Percentiles rank a stretch among this genome's conserved stretches.
Conservation (phyloP, 345 rosid species). For the Aurinia saxatilis region DNA sequence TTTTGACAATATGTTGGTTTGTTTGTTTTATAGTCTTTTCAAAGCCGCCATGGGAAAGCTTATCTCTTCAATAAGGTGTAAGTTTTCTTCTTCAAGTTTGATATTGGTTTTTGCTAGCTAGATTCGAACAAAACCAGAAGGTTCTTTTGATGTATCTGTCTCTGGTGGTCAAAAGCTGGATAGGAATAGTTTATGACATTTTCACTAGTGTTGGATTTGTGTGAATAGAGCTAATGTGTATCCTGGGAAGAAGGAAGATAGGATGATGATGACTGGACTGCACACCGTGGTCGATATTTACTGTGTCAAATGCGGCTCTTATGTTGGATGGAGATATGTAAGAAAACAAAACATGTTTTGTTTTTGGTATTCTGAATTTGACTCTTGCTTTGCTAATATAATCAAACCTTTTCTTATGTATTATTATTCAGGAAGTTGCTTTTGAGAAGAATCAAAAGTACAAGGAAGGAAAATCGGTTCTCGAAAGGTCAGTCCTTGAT, state of each 20-base stretch:
- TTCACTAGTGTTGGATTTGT: not conserved
- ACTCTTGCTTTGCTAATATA: slow-evolving; percentile 7
- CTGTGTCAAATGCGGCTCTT: slow-evolving; percentile 78
- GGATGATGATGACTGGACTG: slow-evolving; percentile 82
- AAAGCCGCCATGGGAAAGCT: slow-evolving; percentile 90
- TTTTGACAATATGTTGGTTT: not conserved
- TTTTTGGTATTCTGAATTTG: slow-evolving; percentile 27
- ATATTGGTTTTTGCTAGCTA: not conserved
- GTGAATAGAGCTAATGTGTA: slow-evolving; percentile 58
- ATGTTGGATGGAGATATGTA: slow-evolving; percentile 88
- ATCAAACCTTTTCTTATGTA: not conserved
- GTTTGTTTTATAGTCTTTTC: slow-evolving; percentile 55
- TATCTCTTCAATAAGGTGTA: slow-evolving; percentile 98
- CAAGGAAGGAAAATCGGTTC: slow-evolving; percentile 80
- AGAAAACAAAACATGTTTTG: slow-evolving; percentile 21
- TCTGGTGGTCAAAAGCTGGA: not conserved
- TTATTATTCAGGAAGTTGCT: slow-evolving; percentile 51
- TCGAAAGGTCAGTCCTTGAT: slow-evolving; percentile 40
- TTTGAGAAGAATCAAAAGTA: slow-evolving; percentile 58
- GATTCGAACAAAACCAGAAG: not conserved
- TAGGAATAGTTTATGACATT: not conserved
- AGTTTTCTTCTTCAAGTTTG: slow-evolving; percentile 43
- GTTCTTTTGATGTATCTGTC: not conserved
- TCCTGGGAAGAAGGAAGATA: slow-evolving; percentile 69
- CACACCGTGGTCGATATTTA: slow-evolving; percentile 89